phyloP scores from a whole-genome alignment of 805 yeast species.

The Spathaspora arborariae region DNA sequence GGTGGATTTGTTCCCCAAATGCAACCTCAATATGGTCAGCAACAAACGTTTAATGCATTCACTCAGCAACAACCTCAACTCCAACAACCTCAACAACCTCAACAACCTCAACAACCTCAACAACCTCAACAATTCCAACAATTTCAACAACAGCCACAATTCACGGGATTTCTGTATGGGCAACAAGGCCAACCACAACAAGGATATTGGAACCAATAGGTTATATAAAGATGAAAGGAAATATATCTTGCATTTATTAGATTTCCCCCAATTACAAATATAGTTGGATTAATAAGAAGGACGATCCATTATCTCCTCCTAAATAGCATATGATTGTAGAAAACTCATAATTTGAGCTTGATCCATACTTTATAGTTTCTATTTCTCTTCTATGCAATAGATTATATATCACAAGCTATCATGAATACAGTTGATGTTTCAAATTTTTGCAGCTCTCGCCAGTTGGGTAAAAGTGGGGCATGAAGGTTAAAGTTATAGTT shows the following conservation, averaged over 20 bases:
- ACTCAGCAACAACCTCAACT: slow-evolving; percentile 2
- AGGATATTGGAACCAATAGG: slow-evolving; percentile 7
- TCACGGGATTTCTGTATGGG: slow-evolving; percentile 10
- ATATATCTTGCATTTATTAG: not conserved
- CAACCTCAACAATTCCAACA: slow-evolving; percentile 1
- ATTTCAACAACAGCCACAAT: slow-evolving; percentile 9
- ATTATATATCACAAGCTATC: too few species aligned
- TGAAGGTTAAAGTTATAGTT: not conserved
- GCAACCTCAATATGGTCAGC: slow-evolving; percentile 6
- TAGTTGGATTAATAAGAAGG: not conserved
- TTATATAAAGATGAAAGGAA: not conserved
- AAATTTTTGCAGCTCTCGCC: too few species aligned
- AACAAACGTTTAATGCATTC: not conserved
- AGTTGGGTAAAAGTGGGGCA: too few species aligned
- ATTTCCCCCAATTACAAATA: not conserved
- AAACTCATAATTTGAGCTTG: too few species aligned
- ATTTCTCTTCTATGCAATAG: too few species aligned
- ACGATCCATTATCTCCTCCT: too few species aligned
- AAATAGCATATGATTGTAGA: too few species aligned
- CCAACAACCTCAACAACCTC: slow-evolving; percentile 7
- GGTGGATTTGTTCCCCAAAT: slow-evolving; percentile 10
- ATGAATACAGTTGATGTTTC: too few species aligned
- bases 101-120: too few species aligned
- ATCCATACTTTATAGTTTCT: too few species aligned
- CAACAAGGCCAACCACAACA: slow-evolving; percentile 6